Base-by-base conservation (phyloP, 108 stramenopile genomes). In the Fistulifera solaris region DNA sequence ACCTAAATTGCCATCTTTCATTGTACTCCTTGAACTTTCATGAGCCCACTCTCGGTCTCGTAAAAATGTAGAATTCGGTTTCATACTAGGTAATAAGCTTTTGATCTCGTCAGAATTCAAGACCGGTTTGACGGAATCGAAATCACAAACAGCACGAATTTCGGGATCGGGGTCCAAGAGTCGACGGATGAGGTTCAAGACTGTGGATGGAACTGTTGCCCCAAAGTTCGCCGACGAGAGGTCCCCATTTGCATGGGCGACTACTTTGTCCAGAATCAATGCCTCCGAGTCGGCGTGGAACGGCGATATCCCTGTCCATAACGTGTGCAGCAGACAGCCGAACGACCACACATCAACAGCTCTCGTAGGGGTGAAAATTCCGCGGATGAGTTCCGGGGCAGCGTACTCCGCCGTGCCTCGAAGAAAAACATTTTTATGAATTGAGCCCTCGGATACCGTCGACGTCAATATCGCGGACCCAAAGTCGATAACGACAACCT, bases 401-500 rank as follows among this genome's bases (percentile, higher is more conserved):
- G 70, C 49, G 57, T 66, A 71, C 27, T 44, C 55, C 23, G 59
- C 26, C 3, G 70, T 66, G 40, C 70, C 70, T 12, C 46, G 48
- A 4, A 45, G 4, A 4, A 45, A 17, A 11, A 45, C 11, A 6
- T 45, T 17, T 11, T 45, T 11, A 45, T 4, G 44, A 4, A 35
- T 31, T 10, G 27, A 3, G 17, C 15, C 15, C 5, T 27, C 31
- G 15, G 3, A 28, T 31, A 28, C 26, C 27, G 44, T 45, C 44
- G 44, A 6, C 11, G 11, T 45, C 19, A 51, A 45, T 48, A 68
- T 24, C 15, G 72, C 71, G 17, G 78, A 71, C 21, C 84, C 88
- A 76, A 89, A 89, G 65, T 89, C 88, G 11, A 71, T 68, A 24
- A 89, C 73, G 38, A 80, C 73, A 12, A 87, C 40, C 23, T 77